Evolutionary conservation across 2,329 filamentous ascomycete species (phyloP), one percentile per base, ranked within the genome.

Genomic region (Hymenoscyphus linearis): DNA sequence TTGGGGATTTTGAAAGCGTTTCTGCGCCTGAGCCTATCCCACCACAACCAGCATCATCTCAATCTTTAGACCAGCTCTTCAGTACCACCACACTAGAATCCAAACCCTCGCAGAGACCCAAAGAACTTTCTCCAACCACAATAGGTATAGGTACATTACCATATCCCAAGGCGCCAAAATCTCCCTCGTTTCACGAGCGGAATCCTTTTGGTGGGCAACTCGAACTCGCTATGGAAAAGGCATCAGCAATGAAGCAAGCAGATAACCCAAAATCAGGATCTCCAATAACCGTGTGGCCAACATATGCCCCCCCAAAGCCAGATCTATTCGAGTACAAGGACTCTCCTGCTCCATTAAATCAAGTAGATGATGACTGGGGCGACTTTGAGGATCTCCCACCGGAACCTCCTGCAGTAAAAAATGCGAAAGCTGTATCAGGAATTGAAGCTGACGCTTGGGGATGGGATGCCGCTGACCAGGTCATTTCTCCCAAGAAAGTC

Each of bases 1-100:
- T 86, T 74, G 85, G 86, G 0, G 86, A 88, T 60, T 89, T 89
- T 68, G 85, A 88, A 72, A 79, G 81, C 52, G 84, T 83, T 16
- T 74, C 75, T 35, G 62, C 63, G 9, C 60, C 64, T 34, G 62
- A 61, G 16, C 63, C 64, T 54, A 57, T 55, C 53, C 59, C 70
- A 25, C 65, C 70, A 6, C 68, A 70, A 37, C 54, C 64, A 35
- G 36, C 59, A 26, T 44, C 63, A 44, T 60, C 59, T 47, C 64
- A 67, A 35, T 66, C 68, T 25, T 58, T 70, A n/a, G 72, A 76
- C 58, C 72, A 75, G 13, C 62, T 71, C 44, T 69, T 55, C 64
- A 73, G 56, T 64, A 71, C 44, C 64, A 72, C 60, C 66, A 60
- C 62, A 37, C 64, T 64, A 31, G 74, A 69, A 62, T 64, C 68